Evolutionary conservation across 768 basidiomycete species (phyloP), one percentile per base, ranked within the genome.

Genomic region (Mycena rebaudengoi): DNA sequence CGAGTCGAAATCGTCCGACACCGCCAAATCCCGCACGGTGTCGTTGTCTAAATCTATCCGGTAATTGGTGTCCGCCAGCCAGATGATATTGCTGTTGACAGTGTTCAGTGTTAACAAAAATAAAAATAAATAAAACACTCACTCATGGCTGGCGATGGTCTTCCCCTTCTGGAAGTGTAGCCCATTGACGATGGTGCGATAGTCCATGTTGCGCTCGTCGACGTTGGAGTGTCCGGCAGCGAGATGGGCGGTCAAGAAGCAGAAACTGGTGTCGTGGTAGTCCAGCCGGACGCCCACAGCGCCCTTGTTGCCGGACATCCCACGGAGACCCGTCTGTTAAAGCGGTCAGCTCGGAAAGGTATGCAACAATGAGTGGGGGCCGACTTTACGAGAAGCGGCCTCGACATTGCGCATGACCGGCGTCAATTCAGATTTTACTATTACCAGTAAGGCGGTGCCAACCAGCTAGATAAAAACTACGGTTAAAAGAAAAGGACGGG

Each of bases 241-340:
- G 40, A 99, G 85, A 76, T 99, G 98, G 4, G 94, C 95, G 10
- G 97, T 98, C 65, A 99, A 75, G 78, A 99, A 96, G 78, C 98
- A 99, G 70, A 98, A 91, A 58, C 87, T 91, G 10, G 96, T 93
- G 72, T 96, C 95, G 67, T 92, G 85, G 70, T 94, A 94, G 28
- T 99, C 93, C 51, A 99, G 80, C 13, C 98, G 90, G 66, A 99
- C 94, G 7, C 91, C 96, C 13, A 97, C 93, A 2, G 95, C 98
- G 20, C 98, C 98, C 79, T 99, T 97, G 80, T 97, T 97, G 28
- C 96, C 98, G 0, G 95, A 95, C 88, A 99, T 95, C 13, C 98
- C 98, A 32, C 91, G 85, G 40, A 94, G 80, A 39, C 92, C 92
- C n/a, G 93, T 94, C 92, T 94, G 62, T 25, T 50, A 33, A 30